These are phyloP conservation scores for Theobroma grandiflorum DNA, from an alignment of 441 rosid genomes.

Conservation along the genomic window DNA sequence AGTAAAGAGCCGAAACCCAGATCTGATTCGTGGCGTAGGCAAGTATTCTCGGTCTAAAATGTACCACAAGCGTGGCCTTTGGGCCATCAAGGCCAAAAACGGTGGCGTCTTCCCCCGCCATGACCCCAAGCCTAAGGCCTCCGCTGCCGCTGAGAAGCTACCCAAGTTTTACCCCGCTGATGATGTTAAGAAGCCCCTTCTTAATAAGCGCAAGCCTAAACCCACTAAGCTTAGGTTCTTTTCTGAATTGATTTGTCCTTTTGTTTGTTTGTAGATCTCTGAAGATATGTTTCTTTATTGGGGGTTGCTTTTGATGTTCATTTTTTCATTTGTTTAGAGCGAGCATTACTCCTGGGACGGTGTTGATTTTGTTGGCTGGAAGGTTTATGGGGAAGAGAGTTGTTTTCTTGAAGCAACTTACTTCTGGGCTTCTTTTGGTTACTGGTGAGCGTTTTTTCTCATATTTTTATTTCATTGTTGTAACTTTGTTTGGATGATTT, in stretches of 20 bases:
- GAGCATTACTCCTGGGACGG: conserved; percentile 57
- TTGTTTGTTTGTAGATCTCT: not conserved
- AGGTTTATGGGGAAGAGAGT: conserved; percentile 51
- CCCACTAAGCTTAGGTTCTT: conserved; percentile 49
- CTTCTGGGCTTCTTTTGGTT: conserved; percentile 61
- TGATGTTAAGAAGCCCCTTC: conserved; percentile 54
- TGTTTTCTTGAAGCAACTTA: conserved; percentile 49
- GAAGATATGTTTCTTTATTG: not conserved
- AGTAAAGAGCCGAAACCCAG: conserved; percentile 37
- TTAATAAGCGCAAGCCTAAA: conserved; percentile 45
- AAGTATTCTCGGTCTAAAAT: conserved; percentile 46
- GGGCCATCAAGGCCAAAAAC: conserved; percentile 52
- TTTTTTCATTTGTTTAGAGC: conserved; percentile 34
- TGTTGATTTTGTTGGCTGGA: conserved; percentile 55
- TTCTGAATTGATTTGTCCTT: not conserved
- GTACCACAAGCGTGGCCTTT: conserved; percentile 52
- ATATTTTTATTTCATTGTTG: not conserved
- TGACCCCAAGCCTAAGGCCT: conserved; percentile 33
- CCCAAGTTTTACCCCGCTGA: conserved; percentile 55
- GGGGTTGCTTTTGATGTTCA: not conserved
- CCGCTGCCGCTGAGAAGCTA: conserved; percentile 35
- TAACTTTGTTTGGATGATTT: not conserved
- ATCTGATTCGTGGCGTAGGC: conserved; percentile 40
- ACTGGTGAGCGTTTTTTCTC: conserved; percentile 38
- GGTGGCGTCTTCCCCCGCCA: conserved; percentile 53